These are phyloP conservation scores for Pleodorina starrii DNA, from an alignment of 139 green algal species.

Conservation along the genomic window DNA sequence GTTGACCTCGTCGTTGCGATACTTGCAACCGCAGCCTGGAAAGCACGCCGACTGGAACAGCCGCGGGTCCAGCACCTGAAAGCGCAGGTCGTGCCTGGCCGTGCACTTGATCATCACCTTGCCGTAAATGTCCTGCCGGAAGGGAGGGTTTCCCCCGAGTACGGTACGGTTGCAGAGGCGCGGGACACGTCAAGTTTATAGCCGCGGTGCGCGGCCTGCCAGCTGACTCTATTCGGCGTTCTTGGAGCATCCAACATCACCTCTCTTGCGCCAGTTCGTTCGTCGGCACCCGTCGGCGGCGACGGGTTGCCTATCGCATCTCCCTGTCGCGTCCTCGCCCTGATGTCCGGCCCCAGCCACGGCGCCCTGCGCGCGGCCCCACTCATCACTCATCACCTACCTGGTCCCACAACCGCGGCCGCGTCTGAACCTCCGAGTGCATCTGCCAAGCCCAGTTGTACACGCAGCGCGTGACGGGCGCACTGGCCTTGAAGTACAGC, in stretches of 20 bases:
- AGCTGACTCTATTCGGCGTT: no score
- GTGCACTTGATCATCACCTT: conserved; percentile 24
- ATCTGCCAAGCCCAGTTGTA: conserved; percentile 46
- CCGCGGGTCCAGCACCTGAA: conserved; percentile 25
- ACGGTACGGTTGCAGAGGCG: no score
- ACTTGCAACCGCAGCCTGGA: conserved; percentile 6
- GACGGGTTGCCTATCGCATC: no score
- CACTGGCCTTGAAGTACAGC: conserved; percentile 49
- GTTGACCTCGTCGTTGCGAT: neutral
- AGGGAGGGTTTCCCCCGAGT: no score
- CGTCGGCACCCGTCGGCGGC: no score
- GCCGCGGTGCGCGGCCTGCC: no score
- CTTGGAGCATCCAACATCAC: no score
- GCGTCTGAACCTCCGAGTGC: neutral
- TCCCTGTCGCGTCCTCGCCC: no score
- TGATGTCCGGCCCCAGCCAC: no score
- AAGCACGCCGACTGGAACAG: conserved; percentile 44
- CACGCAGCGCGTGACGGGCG: conserved; percentile 37
- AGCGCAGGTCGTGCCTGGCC: neutral
- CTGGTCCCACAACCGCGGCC: conserved; percentile 38
- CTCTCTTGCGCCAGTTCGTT: no score
- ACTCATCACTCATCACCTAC: neutral
- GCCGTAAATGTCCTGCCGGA: conserved; percentile 38
- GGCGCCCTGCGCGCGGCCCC: no score
- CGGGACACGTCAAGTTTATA: no score